Percentiles rank a stretch among this genome's conserved stretches.
Conservation (phyloP, 2,329 filamentous ascomycete species). For the Huntiella abstrusa region DNA sequence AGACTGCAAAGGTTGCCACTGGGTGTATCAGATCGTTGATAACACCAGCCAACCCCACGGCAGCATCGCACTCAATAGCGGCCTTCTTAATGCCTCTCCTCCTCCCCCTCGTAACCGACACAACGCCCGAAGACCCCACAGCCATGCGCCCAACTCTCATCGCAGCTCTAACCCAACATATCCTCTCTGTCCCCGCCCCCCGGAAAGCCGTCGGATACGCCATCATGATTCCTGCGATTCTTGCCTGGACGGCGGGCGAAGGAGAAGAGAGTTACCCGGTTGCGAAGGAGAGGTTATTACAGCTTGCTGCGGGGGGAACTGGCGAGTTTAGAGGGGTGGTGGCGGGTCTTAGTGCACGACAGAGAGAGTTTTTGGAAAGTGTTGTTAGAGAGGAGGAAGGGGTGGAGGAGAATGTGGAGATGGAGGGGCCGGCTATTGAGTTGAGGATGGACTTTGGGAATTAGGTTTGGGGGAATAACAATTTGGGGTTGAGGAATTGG, state of each 20-base stretch:
- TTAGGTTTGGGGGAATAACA: background rate
- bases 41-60: constrained; percentile 40
- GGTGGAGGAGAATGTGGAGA: constrained; percentile 17
- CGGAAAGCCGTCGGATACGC: constrained; percentile 45
- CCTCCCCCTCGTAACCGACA: constrained; percentile 53
- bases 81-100: constrained; percentile 58
- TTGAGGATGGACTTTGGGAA: constrained; percentile 82
- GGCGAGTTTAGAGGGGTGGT: constrained; percentile 56
- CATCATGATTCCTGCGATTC: constrained; percentile 57
- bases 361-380: constrained; percentile 62
- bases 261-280: constrained; percentile 37
- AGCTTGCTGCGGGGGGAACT: constrained; percentile 62
- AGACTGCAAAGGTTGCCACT: constrained; percentile 75
- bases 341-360: constrained; percentile 46
- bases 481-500: no score
- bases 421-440: constrained; percentile 59
- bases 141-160: constrained; percentile 51
- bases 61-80: constrained; percentile 54
- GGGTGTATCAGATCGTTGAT: constrained; percentile 78
- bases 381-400: constrained; percentile 48
- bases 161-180: constrained; percentile 58
- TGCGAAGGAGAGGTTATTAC: constrained; percentile 57
- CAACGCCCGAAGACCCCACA: constrained; percentile 60
- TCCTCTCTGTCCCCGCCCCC: constrained; percentile 27
- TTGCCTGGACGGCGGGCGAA: constrained; percentile 51